Evolutionary conservation across 768 basidiomycete genomes (phyloP), one percentile per base, ranked within the genome.

Genomic region (Lactifluus piperatus): DNA sequence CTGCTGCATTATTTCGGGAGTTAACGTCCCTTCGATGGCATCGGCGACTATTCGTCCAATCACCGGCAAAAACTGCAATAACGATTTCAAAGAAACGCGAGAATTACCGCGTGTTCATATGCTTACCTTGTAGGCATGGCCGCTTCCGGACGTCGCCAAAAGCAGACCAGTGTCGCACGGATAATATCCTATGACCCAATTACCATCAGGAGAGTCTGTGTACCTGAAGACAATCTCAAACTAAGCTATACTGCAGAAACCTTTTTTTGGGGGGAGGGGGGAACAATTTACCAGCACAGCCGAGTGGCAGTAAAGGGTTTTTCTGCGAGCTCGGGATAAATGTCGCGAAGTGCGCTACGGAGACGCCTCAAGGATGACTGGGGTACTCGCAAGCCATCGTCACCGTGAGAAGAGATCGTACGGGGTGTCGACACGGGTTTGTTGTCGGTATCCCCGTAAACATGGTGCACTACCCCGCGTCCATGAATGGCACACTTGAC

Each of bases 121-220:
- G 20, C 32, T 44, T 51, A 84, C 89, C 80, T 94, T 94, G 77
- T 82, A 94, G 0, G 83, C 91, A 71, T 94, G 91, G 0, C 94
- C 94, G 63, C 85, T 91, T 7, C 88, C 95, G 18, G 82, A 90
- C 0, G 94, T 94, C 1, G 93, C 94, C 29, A 97, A 70, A 53
- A 94, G 70, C 11, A 97, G 68, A 6, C 79, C 79, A 26, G 74
- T 71, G 63, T 85, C 78, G 14, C 70, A 69, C 0, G 83, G 82
- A 64, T 87, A 81, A 60, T 73, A 81, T 26, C 93, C 90, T 63
- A 97, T 91, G 44, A 97, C 74, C 91, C 92, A 97, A 70, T 97
- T 81, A 3, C 83, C 85, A 66, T 94, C 88, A 1, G 84, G 79
- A 5, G 92, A 83, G 66, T 97, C 94, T 24, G 86, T 86, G 69